phyloP scores from a whole-genome alignment of 768 basidiomycete genomes.

The Heimioporus sp. region DNA sequence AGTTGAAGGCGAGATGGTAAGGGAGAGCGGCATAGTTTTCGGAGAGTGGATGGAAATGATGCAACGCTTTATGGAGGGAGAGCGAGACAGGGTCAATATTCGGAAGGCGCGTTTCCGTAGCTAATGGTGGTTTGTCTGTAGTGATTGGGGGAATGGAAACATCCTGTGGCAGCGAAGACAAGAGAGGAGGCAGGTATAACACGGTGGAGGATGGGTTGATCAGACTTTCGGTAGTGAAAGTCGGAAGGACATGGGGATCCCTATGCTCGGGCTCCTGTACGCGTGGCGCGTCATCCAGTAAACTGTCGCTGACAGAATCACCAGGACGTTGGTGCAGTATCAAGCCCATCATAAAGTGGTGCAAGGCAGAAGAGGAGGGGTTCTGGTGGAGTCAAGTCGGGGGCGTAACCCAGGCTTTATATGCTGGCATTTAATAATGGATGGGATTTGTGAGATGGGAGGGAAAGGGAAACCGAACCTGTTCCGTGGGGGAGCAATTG shows the following conservation, averaged over 20 bases:
- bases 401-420: not conserved
- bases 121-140: constrained; percentile 41
- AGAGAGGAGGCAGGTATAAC: constrained; percentile 81
- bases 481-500: not conserved
- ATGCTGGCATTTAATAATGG: not conserved
- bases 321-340: constrained; percentile 1
- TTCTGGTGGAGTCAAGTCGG: not conserved
- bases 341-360: constrained; percentile 17
- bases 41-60: constrained; percentile 64
- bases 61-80: constrained; percentile 82
- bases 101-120: constrained; percentile 76
- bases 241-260: constrained; percentile 57
- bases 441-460: not conserved
- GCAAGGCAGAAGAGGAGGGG: not conserved
- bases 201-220: constrained; percentile 46
- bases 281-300: not conserved
- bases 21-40: constrained; percentile 58
- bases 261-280: constrained; percentile 15
- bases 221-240: constrained; percentile 41
- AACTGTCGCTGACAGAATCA: not conserved
- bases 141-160: constrained; percentile 28
- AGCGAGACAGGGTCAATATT: constrained; percentile 83
- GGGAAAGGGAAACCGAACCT: not conserved
- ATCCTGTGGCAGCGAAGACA: constrained; percentile 67
- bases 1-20: constrained; percentile 87